Conservation (phyloP, 176 grass and related monocot species). For the maize (Zea mays) region DNA sequence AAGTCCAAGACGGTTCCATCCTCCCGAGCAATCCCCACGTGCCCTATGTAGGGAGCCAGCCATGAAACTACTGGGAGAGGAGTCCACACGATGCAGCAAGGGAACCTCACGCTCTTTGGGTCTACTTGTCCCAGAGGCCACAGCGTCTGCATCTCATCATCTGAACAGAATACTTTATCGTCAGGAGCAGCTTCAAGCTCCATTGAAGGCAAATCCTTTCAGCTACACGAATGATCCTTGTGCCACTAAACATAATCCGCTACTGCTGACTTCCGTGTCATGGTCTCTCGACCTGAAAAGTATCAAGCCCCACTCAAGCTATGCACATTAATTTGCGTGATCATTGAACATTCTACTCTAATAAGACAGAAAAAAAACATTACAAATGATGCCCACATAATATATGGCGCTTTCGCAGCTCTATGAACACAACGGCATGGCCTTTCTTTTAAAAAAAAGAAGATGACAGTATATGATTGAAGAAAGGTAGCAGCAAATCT, state of each 20-base stretch:
- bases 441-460: not conserved
- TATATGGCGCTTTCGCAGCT: not conserved
- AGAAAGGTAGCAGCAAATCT: slow-evolving; percentile 8
- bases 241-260: slow-evolving; percentile 17
- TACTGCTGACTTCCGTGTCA: not conserved
- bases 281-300: slow-evolving; percentile 30
- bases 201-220: slow-evolving; percentile 15
- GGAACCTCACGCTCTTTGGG: slow-evolving; percentile 55
- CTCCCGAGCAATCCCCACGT: slow-evolving; percentile 69
- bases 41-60: slow-evolving; percentile 81
- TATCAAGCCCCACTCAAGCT: not conserved
- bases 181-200: slow-evolving; percentile 52
- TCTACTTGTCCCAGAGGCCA: slow-evolving; percentile 61
- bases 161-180: slow-evolving; percentile 30
- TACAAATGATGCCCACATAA: not conserved
- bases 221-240: slow-evolving; percentile 27
- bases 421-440: not conserved
- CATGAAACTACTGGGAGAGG: slow-evolving; percentile 79
- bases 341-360: not conserved
- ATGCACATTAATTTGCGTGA: not conserved
- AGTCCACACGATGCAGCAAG: slow-evolving; percentile 80
- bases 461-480: not conserved
- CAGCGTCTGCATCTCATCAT: slow-evolving; percentile 27
- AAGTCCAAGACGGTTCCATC: slow-evolving; percentile 68
- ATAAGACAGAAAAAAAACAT: not conserved